Evolutionary conservation across 139 green algal species (phyloP), one percentile per base, ranked within the genome.

Genomic region (Chlorella sp.): DNA sequence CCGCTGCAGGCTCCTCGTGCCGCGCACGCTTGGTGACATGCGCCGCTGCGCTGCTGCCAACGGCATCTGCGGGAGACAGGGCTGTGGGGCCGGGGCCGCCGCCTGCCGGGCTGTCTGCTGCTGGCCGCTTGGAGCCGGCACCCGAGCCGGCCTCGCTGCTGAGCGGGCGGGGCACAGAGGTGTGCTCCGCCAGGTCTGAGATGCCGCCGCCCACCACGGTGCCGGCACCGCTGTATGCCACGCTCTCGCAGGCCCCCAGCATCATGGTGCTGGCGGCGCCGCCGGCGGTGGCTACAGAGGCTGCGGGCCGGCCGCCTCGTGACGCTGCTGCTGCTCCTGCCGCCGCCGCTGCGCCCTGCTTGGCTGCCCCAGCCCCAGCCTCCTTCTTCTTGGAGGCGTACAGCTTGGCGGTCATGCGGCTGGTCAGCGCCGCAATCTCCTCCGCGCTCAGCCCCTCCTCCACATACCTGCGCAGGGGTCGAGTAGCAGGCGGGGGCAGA

Each of bases 401-500:
- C n/a, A 83, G n/a, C 28, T 23, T 15, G 63, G 47, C 62, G 9
- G 36, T n/a, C 7, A 74, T 47, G 78, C 78, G 63, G 28, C 21
- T 67, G 62, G 63, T 83, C 28, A 75, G 38, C 63, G 38, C 39
- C 28, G 28, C 63, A 83, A 65, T 74, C 44, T 51, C 63, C 7
- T 41, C 78, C 2, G 18, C 1, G 78, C 41, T 70, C 25, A 90
- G 65, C 9, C 87, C 87, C 38, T 90, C 70, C 39, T 82, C 26
- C 23, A 87, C 82, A 47, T 86, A 88, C 87, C 87, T 88, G 13
- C 63, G 68, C 56, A 23, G 1, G 5, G 56, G 68, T 21, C 55
- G 44, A 51, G 44, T 9, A 51, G 44, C 6, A 6, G 44, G 6
- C 44, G 9, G 44, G 44, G 9, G 44, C 7, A 51, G 44, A 51